A percentile compares a stretch with the other conserved stretches of the same genome.
phyloP scores from a whole-genome alignment of 2,329 filamentous ascomycete genomes.

The Fusarium virguliforme region DNA sequence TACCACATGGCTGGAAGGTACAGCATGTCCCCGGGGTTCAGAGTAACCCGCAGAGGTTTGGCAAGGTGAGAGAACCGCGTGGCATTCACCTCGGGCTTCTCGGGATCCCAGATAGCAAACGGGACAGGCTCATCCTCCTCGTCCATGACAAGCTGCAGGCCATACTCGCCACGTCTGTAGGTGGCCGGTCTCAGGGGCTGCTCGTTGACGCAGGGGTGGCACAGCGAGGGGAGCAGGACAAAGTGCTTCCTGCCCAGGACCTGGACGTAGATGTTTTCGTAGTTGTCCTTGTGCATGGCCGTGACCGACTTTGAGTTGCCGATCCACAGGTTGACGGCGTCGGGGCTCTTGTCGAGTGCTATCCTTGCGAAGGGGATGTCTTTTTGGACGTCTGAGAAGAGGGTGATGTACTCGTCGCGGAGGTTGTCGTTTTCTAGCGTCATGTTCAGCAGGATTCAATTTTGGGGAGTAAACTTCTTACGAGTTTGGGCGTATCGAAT shows the following conservation, averaged over 20 bases:
- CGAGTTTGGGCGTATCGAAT: constrained; percentile 84
- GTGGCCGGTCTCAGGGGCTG: constrained; percentile 69
- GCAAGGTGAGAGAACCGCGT: constrained; percentile 75
- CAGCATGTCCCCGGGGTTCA: constrained; percentile 83
- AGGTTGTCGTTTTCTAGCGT: constrained; percentile 83
- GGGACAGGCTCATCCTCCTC: constrained; percentile 65
- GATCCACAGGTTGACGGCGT: constrained; percentile 88
- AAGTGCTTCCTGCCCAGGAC: constrained; percentile 82
- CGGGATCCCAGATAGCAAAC: constrained; percentile 83
- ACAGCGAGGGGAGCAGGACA: constrained; percentile 79
- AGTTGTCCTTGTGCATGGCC: constrained; percentile 85
- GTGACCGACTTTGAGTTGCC: constrained; percentile 80
- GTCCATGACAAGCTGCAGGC: constrained; percentile 57
- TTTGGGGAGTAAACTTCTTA: constrained; percentile 55
- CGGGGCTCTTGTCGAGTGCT: constrained; percentile 76
- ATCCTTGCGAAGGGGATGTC: constrained; percentile 81
- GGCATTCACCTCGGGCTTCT: constrained; percentile 64
- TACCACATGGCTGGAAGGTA: constrained; percentile 88
- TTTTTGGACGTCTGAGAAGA: constrained; percentile 75
- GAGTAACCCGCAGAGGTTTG: constrained; percentile 75
- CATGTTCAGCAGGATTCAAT: background rate
- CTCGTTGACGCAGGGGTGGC: constrained; percentile 80
- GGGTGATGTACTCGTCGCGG: constrained; percentile 76
- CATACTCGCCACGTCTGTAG: constrained; percentile 64
- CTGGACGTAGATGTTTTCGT: constrained; percentile 89